Percentiles rank a stretch among this genome's conserved stretches.
Evolutionary conservation across 2,329 filamentous ascomycete genomes (phyloP).

Genomic region (Fonsecaea multimorphosa): DNA sequence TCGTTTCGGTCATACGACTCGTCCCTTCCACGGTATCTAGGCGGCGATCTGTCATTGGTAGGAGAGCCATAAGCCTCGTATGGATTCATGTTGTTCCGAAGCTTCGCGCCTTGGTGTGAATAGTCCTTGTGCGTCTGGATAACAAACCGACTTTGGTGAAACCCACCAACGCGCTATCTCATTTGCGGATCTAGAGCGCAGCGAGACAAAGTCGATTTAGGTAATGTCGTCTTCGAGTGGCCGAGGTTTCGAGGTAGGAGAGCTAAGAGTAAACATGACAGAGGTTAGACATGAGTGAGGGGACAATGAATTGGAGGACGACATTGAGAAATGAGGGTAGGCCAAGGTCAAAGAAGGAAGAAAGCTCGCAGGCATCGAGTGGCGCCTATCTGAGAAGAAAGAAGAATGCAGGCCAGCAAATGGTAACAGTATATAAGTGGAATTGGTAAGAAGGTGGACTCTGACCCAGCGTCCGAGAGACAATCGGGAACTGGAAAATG

Average conservation of each 20-base stretch:
- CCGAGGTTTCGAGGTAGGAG: conserved; percentile 17
- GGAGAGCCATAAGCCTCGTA: conserved; percentile 55
- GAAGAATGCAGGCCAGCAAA: conserved; percentile 23
- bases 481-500: conserved; percentile 16
- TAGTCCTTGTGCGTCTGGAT: neutral
- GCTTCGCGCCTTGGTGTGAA: neutral
- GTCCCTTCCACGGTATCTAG: conserved; percentile 48
- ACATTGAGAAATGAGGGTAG: conserved; percentile 24
- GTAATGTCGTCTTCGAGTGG: conserved; percentile 24
- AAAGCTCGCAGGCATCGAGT: conserved; percentile 29
- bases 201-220: conserved; percentile 9
- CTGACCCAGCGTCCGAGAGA: conserved; percentile 9
- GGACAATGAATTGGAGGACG: conserved; percentile 22
- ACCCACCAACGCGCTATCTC: conserved; percentile 14
- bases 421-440: conserved; percentile 26
- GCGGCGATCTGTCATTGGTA: conserved; percentile 41
- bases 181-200: conserved; percentile 12
- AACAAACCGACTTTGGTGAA: conserved; percentile 14
- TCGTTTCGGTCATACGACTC: conserved; percentile 50
- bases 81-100: conserved; percentile 50
- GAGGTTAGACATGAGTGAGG: conserved; percentile 37
- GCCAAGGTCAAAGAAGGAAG: conserved; percentile 30
- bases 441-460: conserved; percentile 3
- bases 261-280: conserved; percentile 36
- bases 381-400: conserved; percentile 27